Evolutionary conservation across 768 basidiomycete species (phyloP).

Genomic region (Amanita subjunquillea): DNA sequence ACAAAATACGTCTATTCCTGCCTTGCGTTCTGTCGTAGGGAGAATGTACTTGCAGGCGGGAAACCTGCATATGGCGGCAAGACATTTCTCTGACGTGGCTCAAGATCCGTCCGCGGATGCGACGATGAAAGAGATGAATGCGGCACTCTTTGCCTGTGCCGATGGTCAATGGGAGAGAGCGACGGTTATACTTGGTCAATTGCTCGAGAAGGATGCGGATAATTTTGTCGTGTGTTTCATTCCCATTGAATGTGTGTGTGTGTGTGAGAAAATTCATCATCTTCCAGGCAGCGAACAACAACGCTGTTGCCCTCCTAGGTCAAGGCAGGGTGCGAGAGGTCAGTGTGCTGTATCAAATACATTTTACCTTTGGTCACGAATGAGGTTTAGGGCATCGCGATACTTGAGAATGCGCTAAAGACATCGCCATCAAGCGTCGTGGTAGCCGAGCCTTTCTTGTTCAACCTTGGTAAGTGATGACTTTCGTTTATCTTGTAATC

Average conservation of each 20-base stretch:
- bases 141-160: conserved; percentile 54
- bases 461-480: conserved; percentile 62
- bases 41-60: conserved; percentile 71
- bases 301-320: conserved; percentile 60
- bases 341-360: conserved; percentile 6
- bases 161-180: conserved; percentile 62
- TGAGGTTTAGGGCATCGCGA: conserved; percentile 47
- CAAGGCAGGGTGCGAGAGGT: conserved; percentile 71
- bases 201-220: conserved; percentile 44
- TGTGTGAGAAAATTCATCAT: neutral
- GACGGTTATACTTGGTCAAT: conserved; percentile 27
- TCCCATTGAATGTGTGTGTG: neutral
- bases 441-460: conserved; percentile 73
- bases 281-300: conserved; percentile 61
- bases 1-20: conserved; percentile 28
- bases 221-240: conserved; percentile 40
- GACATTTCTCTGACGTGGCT: conserved; percentile 45
- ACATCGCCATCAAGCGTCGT: conserved; percentile 63
- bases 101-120: conserved; percentile 32
- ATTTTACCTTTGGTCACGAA: neutral
- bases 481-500: neutral
- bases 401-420: conserved; percentile 51
- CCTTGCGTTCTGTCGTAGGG: conserved; percentile 59
- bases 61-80: conserved; percentile 44
- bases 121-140: conserved; percentile 48